phyloP scores from a whole-genome alignment of 2,329 filamentous ascomycete genomes.

The Calonectria crousiana region DNA sequence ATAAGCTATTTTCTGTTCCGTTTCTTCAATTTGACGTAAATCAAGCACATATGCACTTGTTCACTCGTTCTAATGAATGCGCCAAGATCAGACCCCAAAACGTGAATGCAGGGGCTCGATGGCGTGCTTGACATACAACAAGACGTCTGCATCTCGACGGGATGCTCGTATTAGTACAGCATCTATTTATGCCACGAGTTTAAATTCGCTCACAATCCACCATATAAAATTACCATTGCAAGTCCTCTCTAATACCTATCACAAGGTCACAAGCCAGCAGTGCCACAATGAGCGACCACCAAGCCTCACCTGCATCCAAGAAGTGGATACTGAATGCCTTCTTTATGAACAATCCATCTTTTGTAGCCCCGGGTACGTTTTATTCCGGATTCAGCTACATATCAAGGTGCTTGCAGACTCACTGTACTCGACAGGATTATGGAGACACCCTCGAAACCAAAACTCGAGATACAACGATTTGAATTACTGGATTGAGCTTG shows the following conservation, averaged over 20 bases:
- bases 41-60: neutral
- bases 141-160: neutral
- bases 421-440: constrained; percentile 11
- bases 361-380: constrained; percentile 16
- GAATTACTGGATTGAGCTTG: constrained; percentile 59
- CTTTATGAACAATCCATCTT: constrained; percentile 25
- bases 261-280: neutral
- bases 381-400: neutral
- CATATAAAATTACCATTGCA: neutral
- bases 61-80: neutral
- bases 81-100: neutral
- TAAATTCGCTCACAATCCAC: neutral
- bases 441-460: constrained; percentile 34
- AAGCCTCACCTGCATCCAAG: neutral
- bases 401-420: neutral
- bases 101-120: neutral
- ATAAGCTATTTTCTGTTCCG: neutral
- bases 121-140: neutral
- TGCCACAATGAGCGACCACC: neutral
- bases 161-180: neutral
- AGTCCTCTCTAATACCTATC: neutral
- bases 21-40: neutral
- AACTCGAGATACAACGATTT: constrained; percentile 31
- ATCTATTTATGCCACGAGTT: neutral
- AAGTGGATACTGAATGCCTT: constrained; percentile 30